phyloP scores from a whole-genome alignment of 2,329 filamentous ascomycete genomes.

The Thermothelomyces thermophilus region DNA sequence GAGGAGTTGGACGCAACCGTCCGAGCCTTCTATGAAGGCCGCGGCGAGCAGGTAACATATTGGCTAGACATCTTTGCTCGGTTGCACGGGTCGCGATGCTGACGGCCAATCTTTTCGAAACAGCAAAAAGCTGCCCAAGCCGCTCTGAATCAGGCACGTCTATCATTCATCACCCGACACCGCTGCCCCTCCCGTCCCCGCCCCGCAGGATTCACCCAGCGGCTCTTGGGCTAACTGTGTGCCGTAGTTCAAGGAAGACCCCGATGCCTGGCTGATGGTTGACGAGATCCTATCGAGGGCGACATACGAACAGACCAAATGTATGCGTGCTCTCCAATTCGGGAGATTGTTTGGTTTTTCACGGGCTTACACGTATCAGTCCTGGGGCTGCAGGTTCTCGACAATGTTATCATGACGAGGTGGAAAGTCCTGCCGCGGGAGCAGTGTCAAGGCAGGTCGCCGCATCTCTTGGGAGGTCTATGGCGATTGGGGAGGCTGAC shows the following conservation, averaged over 20 bases:
- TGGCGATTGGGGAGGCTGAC: slow-evolving; percentile 9
- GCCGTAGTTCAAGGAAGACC: slow-evolving; percentile 91
- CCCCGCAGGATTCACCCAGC: neutral
- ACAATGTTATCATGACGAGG: slow-evolving; percentile 97
- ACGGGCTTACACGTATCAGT: slow-evolving; percentile 46
- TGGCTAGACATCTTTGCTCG: slow-evolving; percentile 5
- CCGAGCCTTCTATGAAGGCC: slow-evolving; percentile 94
- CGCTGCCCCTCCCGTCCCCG: neutral
- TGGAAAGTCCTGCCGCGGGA: slow-evolving; percentile 97
- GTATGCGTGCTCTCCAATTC: slow-evolving; percentile 48
- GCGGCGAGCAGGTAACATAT: slow-evolving; percentile 74
- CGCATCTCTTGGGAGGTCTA: neutral
- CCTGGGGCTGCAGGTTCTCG: slow-evolving; percentile 89
- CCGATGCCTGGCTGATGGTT: slow-evolving; percentile 94
- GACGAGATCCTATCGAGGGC: slow-evolving; percentile 94
- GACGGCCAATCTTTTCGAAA: slow-evolving; percentile 34
- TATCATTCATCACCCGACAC: neutral
- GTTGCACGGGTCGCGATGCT: slow-evolving; percentile 27
- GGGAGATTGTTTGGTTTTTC: neutral
- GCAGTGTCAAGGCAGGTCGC: slow-evolving; percentile 74
- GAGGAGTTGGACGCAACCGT: slow-evolving; percentile 94
- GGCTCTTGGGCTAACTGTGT: slow-evolving; percentile 24
- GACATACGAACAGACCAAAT: slow-evolving; percentile 93
- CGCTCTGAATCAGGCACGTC: slow-evolving; percentile 78
- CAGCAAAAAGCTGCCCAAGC: slow-evolving; percentile 96